Evolutionary conservation across 2,329 filamentous ascomycete genomes (phyloP), one percentile per base, ranked within the genome.

Genomic region (Dothideomycetes sp.): DNA sequence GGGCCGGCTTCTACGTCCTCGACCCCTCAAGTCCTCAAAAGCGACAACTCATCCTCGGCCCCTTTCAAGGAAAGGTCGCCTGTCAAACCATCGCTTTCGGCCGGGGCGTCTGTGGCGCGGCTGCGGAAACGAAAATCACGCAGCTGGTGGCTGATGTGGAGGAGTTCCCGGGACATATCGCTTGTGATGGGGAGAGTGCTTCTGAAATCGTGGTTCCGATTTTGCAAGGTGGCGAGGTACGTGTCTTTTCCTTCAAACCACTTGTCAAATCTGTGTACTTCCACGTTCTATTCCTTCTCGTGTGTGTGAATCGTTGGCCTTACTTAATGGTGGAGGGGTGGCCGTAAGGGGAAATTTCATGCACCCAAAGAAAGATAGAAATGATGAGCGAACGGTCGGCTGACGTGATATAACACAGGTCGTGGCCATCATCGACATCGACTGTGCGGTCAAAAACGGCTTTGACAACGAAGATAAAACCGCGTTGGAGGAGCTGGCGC

Each of bases 141-240:
- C 80, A 84, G 61, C 57, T 87, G 2, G 67, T 72, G 0, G 62
- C 66, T 10, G 78, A 91, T 56, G 83, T 91, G 5, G 78, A 84
- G 32, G 54, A 63, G 37, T 89, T 89, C 52, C 80, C 81, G 0
- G 84, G 82, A 2, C 84, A 89, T 56, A 88, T 91, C 53, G 83
- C 84, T 8, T 89, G 84, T 56, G 84, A 91, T 58, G 73, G 75
- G 3, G 79, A 76, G 42, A 84, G 76, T 52, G 74, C 68, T 62
- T 27, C 22, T 55, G 84, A 91, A 65, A 79, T 91, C 55, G 84
- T 91, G 14, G 84, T 89, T 36, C 84, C 84, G 2, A 72, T 89
- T 45, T 47, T 81, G 8, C 53, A 64, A 43, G 51, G 51, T n/a
- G 66, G 57, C 16, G 66, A 66, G 60, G 68, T 70, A 46, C 49